Conservation (phyloP, 768 basidiomycete genomes). For the Mycena alexandri region DNA sequence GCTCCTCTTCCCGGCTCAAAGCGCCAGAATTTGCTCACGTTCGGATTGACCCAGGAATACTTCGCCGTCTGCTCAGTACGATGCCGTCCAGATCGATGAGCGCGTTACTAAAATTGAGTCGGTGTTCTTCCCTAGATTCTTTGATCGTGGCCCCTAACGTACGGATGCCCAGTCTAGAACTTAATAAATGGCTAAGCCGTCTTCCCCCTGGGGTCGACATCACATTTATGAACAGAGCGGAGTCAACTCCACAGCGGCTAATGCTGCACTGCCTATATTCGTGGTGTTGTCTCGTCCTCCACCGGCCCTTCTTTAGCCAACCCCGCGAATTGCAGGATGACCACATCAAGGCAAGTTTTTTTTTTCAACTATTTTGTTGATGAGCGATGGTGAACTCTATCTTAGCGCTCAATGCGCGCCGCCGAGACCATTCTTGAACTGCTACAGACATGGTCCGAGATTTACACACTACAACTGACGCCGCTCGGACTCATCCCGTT, state of each 20-base stretch:
- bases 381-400: not conserved
- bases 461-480: conserved; percentile 52
- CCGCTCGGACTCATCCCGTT: conserved; percentile 53
- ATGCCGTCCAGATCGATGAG: conserved; percentile 21
- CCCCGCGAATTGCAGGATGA: conserved; percentile 16
- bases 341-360: conserved; percentile 33
- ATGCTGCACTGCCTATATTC: conserved; percentile 52
- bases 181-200: conserved; percentile 42
- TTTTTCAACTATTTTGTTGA: too few species aligned
- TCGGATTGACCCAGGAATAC: too few species aligned
- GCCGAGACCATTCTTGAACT: conserved; percentile 51
- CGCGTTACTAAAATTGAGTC: conserved; percentile 39
- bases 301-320: conserved; percentile 46
- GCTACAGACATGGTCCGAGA: conserved; percentile 47
- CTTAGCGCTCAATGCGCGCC: conserved; percentile 45
- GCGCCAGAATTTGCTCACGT: too few species aligned
- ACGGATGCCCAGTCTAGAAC: conserved; percentile 25
- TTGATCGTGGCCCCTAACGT: too few species aligned
- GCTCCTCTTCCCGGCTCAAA: too few species aligned
- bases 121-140: not conserved
- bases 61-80: not conserved
- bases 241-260: conserved; percentile 45
- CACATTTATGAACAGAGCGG: conserved; percentile 41
- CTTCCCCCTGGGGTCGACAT: conserved; percentile 46
- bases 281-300: conserved; percentile 53